Percentiles rank a stretch among this genome's conserved stretches.
Evolutionary conservation across 1,284 basidiomycete genomes (phyloP).

Genomic region (Malassezia slooffiae): DNA sequence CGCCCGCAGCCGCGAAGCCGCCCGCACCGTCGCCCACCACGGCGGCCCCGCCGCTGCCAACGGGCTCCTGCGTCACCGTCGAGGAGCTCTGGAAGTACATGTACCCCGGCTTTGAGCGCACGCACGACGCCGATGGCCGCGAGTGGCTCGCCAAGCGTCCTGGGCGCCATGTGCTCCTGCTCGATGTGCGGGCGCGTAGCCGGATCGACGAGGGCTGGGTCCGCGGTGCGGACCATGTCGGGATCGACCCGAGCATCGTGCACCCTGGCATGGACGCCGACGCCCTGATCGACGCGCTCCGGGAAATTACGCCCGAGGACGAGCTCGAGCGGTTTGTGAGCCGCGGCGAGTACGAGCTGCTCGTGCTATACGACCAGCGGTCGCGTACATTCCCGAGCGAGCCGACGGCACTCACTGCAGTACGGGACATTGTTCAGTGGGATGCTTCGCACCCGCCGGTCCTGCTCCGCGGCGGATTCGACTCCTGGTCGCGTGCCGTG

Average conservation of each 20-base stretch:
- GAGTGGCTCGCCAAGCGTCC: conserved; percentile 25
- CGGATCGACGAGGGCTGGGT: conserved; percentile 69
- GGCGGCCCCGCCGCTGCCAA: conserved; percentile 23
- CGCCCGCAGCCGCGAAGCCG: too few species aligned
- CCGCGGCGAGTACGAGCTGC: conserved; percentile 74
- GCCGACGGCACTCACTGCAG: conserved; percentile 3
- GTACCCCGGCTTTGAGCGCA: conserved; percentile 36
- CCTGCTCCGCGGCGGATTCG: conserved; percentile 71
- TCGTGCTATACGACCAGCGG: conserved; percentile 73
- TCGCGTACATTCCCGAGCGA: conserved; percentile 54
- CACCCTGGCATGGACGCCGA: not conserved
- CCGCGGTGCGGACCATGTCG: conserved; percentile 60
- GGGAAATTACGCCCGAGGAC: conserved; percentile 55
- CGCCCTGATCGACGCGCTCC: conserved; percentile 3
- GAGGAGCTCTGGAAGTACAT: conserved; percentile 37
- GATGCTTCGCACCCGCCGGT: conserved; percentile 57
- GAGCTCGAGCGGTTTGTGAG: conserved; percentile 66
- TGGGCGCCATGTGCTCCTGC: conserved; percentile 53
- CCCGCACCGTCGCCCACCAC: conserved; percentile 16
- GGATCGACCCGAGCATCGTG: conserved; percentile 55
- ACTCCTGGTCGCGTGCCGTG: conserved; percentile 66
- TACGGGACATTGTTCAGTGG: conserved; percentile 57
- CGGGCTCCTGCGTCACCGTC: conserved; percentile 26
- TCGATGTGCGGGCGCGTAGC: conserved; percentile 69
- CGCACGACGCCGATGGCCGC: conserved; percentile 25